Evolutionary conservation across 306 rosid species (phyloP).

Genomic region (Trichosanthes truncata): DNA sequence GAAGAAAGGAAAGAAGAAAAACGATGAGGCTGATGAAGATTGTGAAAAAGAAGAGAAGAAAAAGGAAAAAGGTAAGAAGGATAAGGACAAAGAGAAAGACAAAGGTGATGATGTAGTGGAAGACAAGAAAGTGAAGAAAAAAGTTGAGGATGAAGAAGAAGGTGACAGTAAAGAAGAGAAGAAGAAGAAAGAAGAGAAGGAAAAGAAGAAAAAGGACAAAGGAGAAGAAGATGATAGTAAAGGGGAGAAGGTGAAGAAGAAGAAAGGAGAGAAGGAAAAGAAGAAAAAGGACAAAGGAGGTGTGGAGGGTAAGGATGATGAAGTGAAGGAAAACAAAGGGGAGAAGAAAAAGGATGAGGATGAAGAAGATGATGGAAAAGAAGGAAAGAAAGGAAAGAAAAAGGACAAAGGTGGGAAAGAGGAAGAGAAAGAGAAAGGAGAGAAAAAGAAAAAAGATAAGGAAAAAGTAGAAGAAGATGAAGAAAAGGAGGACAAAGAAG

Average conservation of each 20-base stretch:
- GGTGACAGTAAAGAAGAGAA: background rate
- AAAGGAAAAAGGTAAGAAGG: background rate
- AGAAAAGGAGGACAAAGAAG: background rate
- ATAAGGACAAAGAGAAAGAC: background rate
- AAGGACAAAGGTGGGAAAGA: background rate
- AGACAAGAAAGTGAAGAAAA: constrained; percentile 7
- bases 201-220: background rate
- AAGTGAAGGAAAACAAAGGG: background rate
- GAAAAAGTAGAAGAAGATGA: background rate
- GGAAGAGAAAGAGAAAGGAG: constrained; percentile 11
- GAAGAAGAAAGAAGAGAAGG: constrained; percentile 9
- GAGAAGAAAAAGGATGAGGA: background rate
- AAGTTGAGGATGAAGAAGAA: background rate
- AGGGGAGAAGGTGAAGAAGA: constrained; percentile 9
- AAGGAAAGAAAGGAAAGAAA: background rate
- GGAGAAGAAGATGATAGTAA: constrained; percentile 3
- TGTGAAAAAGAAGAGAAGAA: background rate
- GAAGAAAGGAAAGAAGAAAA: constrained; percentile 11
- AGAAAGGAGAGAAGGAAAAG: background rate
- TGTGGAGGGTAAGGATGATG: background rate
- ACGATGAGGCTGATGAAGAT: constrained; percentile 1
- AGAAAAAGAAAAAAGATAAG: constrained; percentile 6
- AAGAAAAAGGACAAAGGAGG: constrained; percentile 1
- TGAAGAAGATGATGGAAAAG: background rate
- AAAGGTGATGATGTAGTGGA: background rate